phyloP scores from a whole-genome alignment of 1,284 basidiomycete species.

The Irpex sp. region DNA sequence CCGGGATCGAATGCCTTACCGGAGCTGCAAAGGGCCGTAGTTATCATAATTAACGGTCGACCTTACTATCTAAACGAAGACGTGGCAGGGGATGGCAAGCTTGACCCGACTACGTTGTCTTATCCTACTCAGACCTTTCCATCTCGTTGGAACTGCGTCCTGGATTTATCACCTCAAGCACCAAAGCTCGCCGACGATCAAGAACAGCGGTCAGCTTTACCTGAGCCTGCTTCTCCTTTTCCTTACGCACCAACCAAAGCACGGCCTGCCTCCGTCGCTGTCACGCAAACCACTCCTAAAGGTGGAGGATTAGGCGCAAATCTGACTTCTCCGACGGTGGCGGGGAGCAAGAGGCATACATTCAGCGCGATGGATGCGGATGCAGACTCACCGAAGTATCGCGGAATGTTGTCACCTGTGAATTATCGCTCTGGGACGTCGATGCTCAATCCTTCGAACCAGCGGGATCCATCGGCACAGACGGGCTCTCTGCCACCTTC shows the following conservation, averaged over 20 bases:
- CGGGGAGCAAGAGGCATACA: slow-evolving; percentile 59
- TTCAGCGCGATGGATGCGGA: slow-evolving; percentile 30
- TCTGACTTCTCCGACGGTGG: slow-evolving; percentile 32
- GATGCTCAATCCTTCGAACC: slow-evolving; percentile 30
- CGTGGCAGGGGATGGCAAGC: slow-evolving; percentile 11
- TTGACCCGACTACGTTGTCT: slow-evolving; percentile 20
- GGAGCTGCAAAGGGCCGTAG: slow-evolving; percentile 70
- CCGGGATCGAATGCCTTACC: slow-evolving; percentile 13
- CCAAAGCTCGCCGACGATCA: neutral
- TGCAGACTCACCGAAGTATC: slow-evolving; percentile 12
- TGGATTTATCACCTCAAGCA: slow-evolving; percentile 61
- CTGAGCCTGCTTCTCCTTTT: slow-evolving; percentile 74
- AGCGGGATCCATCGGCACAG: slow-evolving; percentile 22
- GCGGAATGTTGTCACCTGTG: slow-evolving; percentile 25
- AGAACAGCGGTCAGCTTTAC: slow-evolving; percentile 41
- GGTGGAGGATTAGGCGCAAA: slow-evolving; percentile 3
- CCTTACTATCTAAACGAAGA: slow-evolving; percentile 39
- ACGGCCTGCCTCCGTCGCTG: slow-evolving; percentile 1
- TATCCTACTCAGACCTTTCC: slow-evolving; percentile 74
- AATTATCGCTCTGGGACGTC: slow-evolving; percentile 36
- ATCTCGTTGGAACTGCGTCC: slow-evolving; percentile 83
- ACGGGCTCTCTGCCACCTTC: slow-evolving; percentile 16
- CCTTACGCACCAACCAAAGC: slow-evolving; percentile 31
- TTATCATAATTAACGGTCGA: slow-evolving; percentile 73
- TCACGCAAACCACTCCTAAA: neutral